These are phyloP conservation scores for Senna siamea DNA, from an alignment of 306 rosid species.

Conservation along the genomic window DNA sequence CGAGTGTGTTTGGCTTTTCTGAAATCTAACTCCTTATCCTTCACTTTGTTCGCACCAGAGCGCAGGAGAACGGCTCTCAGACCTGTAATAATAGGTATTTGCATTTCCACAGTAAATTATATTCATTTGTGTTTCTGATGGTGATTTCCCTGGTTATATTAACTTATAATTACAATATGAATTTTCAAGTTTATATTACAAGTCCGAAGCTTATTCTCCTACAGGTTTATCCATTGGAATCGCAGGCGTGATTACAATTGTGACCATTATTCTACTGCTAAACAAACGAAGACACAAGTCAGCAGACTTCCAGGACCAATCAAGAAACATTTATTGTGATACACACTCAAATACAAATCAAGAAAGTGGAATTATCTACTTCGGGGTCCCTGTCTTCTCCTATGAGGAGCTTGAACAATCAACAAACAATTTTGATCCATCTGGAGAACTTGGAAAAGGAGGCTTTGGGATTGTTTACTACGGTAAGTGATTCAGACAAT, in stretches of 20 bases:
- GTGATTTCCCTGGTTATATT: too few relatives aligned
- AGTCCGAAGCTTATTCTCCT: neutral
- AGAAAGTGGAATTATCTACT: conserved; percentile 34
- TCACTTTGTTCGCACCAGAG: neutral
- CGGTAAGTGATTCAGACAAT: conserved; percentile 13
- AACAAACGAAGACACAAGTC: conserved; percentile 9
- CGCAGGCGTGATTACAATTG: neutral
- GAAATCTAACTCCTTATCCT: neutral
- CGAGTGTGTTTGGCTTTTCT: neutral
- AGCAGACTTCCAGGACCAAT: neutral
- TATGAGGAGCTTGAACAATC: conserved; percentile 50
- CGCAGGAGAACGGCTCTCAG: neutral
- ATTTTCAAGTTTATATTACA: neutral
- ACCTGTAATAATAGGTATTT: neutral
- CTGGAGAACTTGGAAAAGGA: conserved; percentile 60
- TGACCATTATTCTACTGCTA: neutral
- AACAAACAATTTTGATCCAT: conserved; percentile 56
- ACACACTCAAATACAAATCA: neutral
- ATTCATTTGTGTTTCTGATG: too few relatives aligned
- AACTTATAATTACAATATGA: too few relatives aligned
- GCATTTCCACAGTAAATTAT: too few relatives aligned
- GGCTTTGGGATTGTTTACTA: conserved; percentile 49
- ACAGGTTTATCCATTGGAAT: conserved; percentile 32
- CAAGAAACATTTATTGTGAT: conserved; percentile 10
- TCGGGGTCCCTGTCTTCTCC: conserved; percentile 42